Base-by-base conservation (phyloP, 2,329 filamentous ascomycete genomes). In the Aspergillus sp. region DNA sequence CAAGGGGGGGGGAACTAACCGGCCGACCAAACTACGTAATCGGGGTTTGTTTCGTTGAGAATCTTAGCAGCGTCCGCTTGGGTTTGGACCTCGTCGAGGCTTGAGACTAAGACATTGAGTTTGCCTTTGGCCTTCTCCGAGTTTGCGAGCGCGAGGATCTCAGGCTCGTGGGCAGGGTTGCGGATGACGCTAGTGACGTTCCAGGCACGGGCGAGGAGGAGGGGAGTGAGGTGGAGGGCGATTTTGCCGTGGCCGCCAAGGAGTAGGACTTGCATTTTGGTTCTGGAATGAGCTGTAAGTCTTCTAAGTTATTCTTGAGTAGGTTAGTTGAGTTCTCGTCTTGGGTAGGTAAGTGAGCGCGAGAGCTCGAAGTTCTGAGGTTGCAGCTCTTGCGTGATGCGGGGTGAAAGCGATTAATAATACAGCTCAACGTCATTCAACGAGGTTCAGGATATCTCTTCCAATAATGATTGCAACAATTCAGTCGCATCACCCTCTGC, bases 231-330 rank as follows among this genome's bases (percentile, higher is more conserved):
- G 44, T 88, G 77, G 58, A 90, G 85, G 64, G 90, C 84, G 59
- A 95, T 76, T 72, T 92, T 91, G 77, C 91, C 91, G 77, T 93
- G 90, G 67, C 90, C 91, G 68, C 90, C 90, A 61, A 95, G 84
- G 64, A 95, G 76, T 60, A 93, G 86, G 58, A 93, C 85, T 80
- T 73, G 78, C 69, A 73, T 73, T 56, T 54, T 70, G 42, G 42
- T n/a, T 46, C 9, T 30, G 27, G 27, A 30, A 30, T 30, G 9
- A 30, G 27, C 27, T 30, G 27, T 30, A 30, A 30, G 27, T 4
- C 3, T 30, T 30, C 9, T 30, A 30, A 19, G 46, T 39, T 49
- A 9, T 20, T 50, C 19, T 15, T 40, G 13, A 4, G 13, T 40
- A 40, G 37, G 13, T 40, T 40, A 40, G 37, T 40, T 17, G 37